Evolutionary conservation across 2,329 filamentous ascomycete species (phyloP).

Genomic region (Botrytis paeoniae): DNA sequence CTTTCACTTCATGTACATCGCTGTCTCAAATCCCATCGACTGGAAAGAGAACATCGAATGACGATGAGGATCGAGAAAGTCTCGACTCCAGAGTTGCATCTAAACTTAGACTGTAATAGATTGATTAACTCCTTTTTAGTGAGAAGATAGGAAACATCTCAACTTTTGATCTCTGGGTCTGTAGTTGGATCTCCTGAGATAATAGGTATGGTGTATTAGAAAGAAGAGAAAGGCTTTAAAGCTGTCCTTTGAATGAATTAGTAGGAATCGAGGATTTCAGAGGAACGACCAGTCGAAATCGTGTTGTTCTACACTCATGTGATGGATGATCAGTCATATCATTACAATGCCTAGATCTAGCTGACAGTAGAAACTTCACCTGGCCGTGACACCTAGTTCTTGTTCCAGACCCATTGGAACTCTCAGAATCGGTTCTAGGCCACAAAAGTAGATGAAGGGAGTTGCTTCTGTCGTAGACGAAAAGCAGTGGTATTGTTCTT

Average conservation of each 20-base stretch:
- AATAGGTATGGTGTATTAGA: not conserved
- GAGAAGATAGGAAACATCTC: not conserved
- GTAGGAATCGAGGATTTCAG: not conserved
- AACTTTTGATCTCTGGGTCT: not conserved
- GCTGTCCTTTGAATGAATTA: not conserved
- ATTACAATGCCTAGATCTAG: not conserved
- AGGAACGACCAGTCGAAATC: not conserved
- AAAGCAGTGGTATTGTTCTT: not conserved
- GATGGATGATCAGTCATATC: not conserved
- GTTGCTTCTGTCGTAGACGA: not conserved
- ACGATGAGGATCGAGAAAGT: not conserved
- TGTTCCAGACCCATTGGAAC: not conserved
- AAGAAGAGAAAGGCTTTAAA: not conserved
- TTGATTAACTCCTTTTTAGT: not conserved
- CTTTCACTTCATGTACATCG: not conserved
- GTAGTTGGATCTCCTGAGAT: not conserved
- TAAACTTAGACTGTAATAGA: not conserved
- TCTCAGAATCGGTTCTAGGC: not conserved
- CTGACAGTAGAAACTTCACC: not conserved
- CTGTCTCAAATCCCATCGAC: not conserved
- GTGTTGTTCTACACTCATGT: not conserved
- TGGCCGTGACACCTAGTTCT: not conserved
- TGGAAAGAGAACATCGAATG: not conserved
- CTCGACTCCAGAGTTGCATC: not conserved
- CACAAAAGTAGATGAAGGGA: not conserved